Percentiles rank a stretch among this genome's conserved stretches.
Conservation (phyloP, 202 grass and related monocot species). For the Carex sylvatica region DNA sequence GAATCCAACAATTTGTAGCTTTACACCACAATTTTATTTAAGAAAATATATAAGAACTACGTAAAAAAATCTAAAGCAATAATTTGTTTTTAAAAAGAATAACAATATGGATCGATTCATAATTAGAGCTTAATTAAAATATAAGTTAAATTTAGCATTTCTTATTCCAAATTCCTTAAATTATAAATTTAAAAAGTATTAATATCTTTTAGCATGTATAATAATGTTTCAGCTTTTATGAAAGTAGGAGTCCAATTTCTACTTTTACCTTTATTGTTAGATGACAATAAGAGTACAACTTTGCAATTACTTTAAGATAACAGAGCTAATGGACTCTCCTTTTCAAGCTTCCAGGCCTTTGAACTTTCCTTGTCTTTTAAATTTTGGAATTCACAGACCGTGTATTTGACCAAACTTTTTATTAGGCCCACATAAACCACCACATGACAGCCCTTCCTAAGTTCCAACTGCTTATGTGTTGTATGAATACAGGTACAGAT, state of each 20-base stretch:
- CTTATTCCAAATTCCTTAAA: background rate
- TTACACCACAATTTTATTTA: no score
- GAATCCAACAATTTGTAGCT: no score
- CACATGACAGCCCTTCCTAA: background rate
- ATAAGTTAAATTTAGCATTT: background rate
- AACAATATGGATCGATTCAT: background rate
- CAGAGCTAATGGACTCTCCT: background rate
- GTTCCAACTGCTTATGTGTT: background rate
- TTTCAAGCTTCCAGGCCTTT: background rate
- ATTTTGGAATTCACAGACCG: background rate
- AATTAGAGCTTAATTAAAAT: background rate
- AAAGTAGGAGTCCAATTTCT: background rate
- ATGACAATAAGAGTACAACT: no score
- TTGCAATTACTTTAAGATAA: background rate
- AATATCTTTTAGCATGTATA: no score
- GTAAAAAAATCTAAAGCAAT: no score
- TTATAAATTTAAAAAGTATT: no score
- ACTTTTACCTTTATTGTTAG: no score
- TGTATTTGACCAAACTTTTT: constrained; percentile 1
- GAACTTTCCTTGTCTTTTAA: background rate
- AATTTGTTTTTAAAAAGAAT: background rate
- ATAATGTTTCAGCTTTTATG: no score
- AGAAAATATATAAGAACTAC: no score
- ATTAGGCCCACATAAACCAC: background rate
- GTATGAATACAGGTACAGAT: no score